A percentile compares a stretch with the other conserved stretches of the same genome.
Conservation (phyloP, 2,329 filamentous ascomycete species). For the Fusarium protoensiforme region DNA sequence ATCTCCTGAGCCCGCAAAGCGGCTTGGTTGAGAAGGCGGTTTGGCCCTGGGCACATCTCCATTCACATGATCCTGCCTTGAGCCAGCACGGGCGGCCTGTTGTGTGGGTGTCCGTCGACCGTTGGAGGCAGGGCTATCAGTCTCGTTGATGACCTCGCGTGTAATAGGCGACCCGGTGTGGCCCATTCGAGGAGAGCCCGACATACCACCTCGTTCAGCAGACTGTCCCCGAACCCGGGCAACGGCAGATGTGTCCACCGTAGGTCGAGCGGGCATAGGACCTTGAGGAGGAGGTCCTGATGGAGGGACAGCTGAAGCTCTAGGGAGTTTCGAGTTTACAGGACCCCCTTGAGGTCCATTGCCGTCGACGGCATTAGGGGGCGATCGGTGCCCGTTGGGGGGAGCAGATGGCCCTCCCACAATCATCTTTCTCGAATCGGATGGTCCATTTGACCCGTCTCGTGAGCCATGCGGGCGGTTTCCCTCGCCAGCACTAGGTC, state of each 20-base stretch:
- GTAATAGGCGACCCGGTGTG: conserved; percentile 55
- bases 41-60: conserved; percentile 48
- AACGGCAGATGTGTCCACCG: conserved; percentile 52
- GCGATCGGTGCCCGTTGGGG: conserved; percentile 56
- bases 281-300: conserved; percentile 66
- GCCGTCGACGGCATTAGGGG: conserved; percentile 53
- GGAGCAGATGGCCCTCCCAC: conserved; percentile 41
- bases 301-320: conserved; percentile 48
- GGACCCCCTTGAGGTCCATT: conserved; percentile 49
- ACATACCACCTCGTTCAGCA: conserved; percentile 54
- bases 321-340: conserved; percentile 51
- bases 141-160: conserved; percentile 51
- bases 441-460: conserved; percentile 63
- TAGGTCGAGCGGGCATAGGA: conserved; percentile 62
- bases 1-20: conserved; percentile 75
- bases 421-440: conserved; percentile 62
- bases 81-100: conserved; percentile 50
- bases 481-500: conserved; percentile 56
- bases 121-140: conserved; percentile 65
- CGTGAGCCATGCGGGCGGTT: conserved; percentile 56
- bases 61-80: conserved; percentile 50
- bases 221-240: conserved; percentile 62
- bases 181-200: conserved; percentile 50
- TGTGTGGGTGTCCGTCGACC: conserved; percentile 75
- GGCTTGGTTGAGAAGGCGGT: conserved; percentile 45